Evolutionary conservation across 305 asterid genomes (phyloP).

Genomic region (Rubia occidens): DNA sequence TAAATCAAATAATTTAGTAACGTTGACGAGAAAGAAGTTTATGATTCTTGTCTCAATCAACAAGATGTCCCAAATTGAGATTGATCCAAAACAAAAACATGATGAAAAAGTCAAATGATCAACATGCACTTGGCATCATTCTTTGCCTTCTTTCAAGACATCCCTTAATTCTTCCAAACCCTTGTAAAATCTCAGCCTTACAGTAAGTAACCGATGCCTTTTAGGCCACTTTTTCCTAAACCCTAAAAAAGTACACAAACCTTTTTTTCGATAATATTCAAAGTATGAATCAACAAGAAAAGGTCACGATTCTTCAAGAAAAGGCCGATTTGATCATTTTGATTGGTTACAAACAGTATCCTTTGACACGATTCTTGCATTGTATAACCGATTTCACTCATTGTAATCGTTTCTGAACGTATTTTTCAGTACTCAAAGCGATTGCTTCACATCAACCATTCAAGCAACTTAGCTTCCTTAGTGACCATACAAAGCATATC

Average conservation of each 20-base stretch:
- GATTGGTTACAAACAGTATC: too few relatives aligned
- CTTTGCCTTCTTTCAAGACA: slow-evolving; percentile 9
- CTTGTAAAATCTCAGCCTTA: not conserved
- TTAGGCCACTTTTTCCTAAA: not conserved
- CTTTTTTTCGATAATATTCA: too few relatives aligned
- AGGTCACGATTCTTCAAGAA: not conserved
- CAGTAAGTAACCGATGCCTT: slow-evolving; percentile 2
- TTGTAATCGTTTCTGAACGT: too few relatives aligned
- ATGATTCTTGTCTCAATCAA: slow-evolving; percentile 5
- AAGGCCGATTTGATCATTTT: too few relatives aligned
- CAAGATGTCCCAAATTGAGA: not conserved
- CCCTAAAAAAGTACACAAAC: not conserved
- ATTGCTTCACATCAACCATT: not conserved
- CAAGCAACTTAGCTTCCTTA: slow-evolving; percentile 16
- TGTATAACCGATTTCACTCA: too few relatives aligned
- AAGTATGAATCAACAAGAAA: not conserved
- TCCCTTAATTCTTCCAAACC: not conserved
- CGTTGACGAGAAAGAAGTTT: not conserved
- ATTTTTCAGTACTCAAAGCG: not conserved
- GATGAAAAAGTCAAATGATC: slow-evolving; percentile 5
- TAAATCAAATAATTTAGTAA: too few relatives aligned
- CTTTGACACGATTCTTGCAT: too few relatives aligned
- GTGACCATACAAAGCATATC: slow-evolving; percentile 30
- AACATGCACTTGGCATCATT: slow-evolving; percentile 11
- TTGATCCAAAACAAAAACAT: slow-evolving; percentile 4